A percentile compares a stretch with the other conserved stretches of the same genome.
Evolutionary conservation across 1,139 yeast species (phyloP).

Genomic region (Blastobotrys malaysiensis): DNA sequence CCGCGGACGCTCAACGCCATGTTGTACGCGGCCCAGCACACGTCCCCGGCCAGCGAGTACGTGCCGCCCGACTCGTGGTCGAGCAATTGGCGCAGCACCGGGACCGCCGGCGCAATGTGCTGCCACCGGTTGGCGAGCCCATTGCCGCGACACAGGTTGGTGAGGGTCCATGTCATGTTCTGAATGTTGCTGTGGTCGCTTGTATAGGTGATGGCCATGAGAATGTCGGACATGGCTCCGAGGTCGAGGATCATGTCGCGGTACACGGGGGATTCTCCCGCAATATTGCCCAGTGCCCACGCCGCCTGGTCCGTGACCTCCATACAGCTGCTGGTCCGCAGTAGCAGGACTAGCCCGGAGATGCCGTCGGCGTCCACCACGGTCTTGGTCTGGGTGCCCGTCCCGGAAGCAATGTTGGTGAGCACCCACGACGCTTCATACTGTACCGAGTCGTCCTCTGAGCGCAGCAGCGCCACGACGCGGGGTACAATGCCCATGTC

Average conservation of each 20-base stretch:
- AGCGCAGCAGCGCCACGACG: constrained; percentile 3
- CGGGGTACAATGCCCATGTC: constrained; percentile 1
- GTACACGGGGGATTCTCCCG: constrained; percentile 6
- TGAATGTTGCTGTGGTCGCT: not conserved
- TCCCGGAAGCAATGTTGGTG: constrained; percentile 8
- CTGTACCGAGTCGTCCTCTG: not conserved
- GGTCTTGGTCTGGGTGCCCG: constrained; percentile 4
- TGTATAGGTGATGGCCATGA: not conserved
- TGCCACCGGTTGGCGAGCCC: constrained; percentile 6
- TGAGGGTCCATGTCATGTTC: constrained; percentile 10
- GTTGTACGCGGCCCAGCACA: constrained; percentile 7
- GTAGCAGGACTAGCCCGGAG: not conserved
- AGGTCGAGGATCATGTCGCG: constrained; percentile 7
- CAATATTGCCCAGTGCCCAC: constrained; percentile 11
- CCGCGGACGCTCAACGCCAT: not conserved
- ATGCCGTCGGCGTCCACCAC: constrained; percentile 6
- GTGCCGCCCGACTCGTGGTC: not conserved
- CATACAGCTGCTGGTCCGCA: not conserved
- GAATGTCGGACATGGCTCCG: not conserved
- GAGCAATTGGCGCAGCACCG: constrained; percentile 1
- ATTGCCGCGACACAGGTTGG: constrained; percentile 8
- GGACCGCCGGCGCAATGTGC: not conserved
- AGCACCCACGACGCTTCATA: constrained; percentile 9
- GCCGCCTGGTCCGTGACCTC: constrained; percentile 6
- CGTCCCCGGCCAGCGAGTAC: constrained; percentile 4